Evolutionary conservation across 2,329 filamentous ascomycete species (phyloP), one percentile per base, ranked within the genome.

Genomic region (Graphilbum fragrans): DNA sequence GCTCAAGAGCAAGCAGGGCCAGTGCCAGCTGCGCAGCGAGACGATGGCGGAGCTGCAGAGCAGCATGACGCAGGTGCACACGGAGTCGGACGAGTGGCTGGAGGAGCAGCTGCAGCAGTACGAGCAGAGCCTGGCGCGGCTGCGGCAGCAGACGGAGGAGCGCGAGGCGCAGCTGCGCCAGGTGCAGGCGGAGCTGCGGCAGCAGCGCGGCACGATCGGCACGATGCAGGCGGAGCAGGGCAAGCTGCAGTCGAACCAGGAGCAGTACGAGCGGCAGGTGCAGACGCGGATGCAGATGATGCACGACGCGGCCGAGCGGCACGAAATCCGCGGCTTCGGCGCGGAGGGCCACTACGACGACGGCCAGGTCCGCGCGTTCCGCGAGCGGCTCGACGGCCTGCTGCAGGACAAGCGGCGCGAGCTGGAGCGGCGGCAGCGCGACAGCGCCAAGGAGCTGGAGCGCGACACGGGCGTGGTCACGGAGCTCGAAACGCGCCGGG

Each of bases 191-290:
- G 63, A 68, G 9, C 56, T 77, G 12, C 55, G 57, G 2, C 47
- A 58, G 4, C 60, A 64, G 8, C 69, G 72, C 27, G 63, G 56
- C 31, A 58, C 66, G 5, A 57, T 74, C 34, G 70, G 70, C 1
- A 50, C 55, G 19, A 77, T 77, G 51, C 64, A 74, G 31, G 64
- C 73, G 1, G 81, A 87, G 50, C 71, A 77, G 51, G 90, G 90
- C 35, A 85, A 81, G 50, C 79, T 82, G 50, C 77, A 92, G 58
- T 90, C 88, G 2, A 82, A 94, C 55, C 87, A 90, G 62, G 81
- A 85, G 47, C 85, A 82, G 52, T 86, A 92, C 55, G 86, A 95
- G 55, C 76, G 82, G 4, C 84, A 95, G 49, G 57, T 94, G 4
- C 67, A 76, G 50, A 67, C 74, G 35, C 82, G 90, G 32, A 71